Evolutionary conservation across 306 rosid species (phyloP).

Genomic region (Gleditsia sinensis): DNA sequence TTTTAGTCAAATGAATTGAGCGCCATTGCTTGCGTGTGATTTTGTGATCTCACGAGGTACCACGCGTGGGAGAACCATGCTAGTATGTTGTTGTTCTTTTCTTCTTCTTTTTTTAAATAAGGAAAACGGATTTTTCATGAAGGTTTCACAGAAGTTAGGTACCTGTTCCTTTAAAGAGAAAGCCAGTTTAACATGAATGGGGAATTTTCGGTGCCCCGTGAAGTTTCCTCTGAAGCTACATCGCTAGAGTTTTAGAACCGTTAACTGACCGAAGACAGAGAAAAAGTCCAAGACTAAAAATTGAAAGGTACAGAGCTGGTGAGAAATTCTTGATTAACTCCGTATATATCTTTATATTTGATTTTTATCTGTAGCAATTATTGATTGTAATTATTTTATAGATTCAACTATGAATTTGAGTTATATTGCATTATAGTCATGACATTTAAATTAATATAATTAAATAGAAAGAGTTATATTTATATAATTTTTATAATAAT

Average conservation of each 20-base stretch:
- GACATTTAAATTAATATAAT: too few species aligned
- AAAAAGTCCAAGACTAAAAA: not conserved
- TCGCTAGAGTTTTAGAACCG: too few species aligned
- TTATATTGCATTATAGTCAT: too few species aligned
- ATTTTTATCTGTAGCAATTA: too few species aligned
- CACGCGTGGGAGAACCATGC: constrained; percentile 38
- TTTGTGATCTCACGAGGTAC: not conserved
- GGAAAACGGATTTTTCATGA: not conserved
- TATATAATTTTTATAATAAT: too few species aligned
- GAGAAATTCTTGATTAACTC: too few species aligned
- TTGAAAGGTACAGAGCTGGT: not conserved
- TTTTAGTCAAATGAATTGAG: constrained; percentile 39
- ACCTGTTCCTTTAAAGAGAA: constrained; percentile 18
- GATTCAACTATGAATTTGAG: too few species aligned
- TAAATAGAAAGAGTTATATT: too few species aligned
- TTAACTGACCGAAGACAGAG: not conserved
- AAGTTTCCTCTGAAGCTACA: not conserved
- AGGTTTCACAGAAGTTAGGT: constrained; percentile 6
- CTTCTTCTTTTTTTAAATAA: not conserved
- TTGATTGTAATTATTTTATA: too few species aligned
- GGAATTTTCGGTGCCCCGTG: not conserved
- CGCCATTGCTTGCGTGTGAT: constrained; percentile 43
- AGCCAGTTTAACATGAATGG: not conserved
- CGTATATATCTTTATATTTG: too few species aligned
- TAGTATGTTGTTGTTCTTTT: too few species aligned